A percentile compares a stretch with the other conserved stretches of the same genome.
Evolutionary conservation across 108 stramenopile genomes (phyloP).

Genomic region (Nitzschia inconspicua): DNA sequence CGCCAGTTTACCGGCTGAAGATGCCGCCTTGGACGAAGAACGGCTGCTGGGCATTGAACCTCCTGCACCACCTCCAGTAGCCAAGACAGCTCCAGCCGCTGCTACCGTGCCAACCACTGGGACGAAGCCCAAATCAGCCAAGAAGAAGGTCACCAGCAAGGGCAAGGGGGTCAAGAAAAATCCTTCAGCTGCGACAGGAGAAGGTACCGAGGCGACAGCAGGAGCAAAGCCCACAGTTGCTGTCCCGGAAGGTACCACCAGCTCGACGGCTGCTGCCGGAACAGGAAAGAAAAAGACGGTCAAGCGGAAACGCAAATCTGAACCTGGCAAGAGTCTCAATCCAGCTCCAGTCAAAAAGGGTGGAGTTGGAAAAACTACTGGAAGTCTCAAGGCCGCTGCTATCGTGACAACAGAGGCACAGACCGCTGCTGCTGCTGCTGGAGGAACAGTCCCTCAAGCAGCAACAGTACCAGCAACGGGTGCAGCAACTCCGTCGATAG

Average conservation of each 20-base stretch:
- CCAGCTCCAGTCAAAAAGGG: slow-evolving; percentile 6
- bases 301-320: slow-evolving; percentile 46
- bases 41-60: slow-evolving; percentile 44
- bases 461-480: not conserved
- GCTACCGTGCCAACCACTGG: slow-evolving; percentile 7
- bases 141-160: not conserved
- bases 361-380: slow-evolving; percentile 3
- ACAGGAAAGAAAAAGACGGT: slow-evolving; percentile 18
- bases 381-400: not conserved
- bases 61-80: slow-evolving; percentile 22
- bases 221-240: slow-evolving; percentile 9
- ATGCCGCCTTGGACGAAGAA: slow-evolving; percentile 40
- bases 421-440: slow-evolving; percentile 7
- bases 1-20: not conserved
- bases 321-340: not conserved
- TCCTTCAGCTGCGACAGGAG: not conserved
- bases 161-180: slow-evolving; percentile 10
- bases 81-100: slow-evolving; percentile 6
- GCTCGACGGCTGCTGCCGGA: not conserved
- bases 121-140: slow-evolving; percentile 4
- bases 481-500: slow-evolving; percentile 1
- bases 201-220: not conserved
- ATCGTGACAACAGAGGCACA: not conserved
- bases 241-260: slow-evolving; percentile 2
- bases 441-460: not conserved